Evolutionary conservation across 2,329 filamentous ascomycete species (phyloP), one percentile per base, ranked within the genome.

Genomic region (Phialophora expanda): DNA sequence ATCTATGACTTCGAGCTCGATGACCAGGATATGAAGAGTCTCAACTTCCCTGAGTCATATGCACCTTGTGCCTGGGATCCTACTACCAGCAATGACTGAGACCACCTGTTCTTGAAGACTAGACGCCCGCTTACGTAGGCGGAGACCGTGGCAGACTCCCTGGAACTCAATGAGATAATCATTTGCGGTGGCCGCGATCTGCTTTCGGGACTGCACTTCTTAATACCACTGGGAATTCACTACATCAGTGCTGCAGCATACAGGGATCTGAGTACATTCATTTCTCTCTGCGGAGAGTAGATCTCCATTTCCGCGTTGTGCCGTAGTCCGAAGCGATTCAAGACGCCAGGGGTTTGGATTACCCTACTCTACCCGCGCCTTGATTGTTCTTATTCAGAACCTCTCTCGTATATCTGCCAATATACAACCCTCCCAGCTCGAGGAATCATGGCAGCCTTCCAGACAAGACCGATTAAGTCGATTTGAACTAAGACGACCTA

Each of bases 1-100:
- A 74, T 89, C 1, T 89, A 83, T 66, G 86, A 88, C 70, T 89
- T 89, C 69, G 82, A 85, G 74, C 77, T 89, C 30, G 79, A 81
- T 2, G 75, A 76, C n/a, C 83, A 85, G 62, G 87, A 89, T 56
- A 86, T 89, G 85, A 76, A 83, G 69, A 78, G 72, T 20, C 74
- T 89, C 66, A 78, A 85, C 55, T 69, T 72, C 20, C 86, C 83
- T 1, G 79, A 80, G 30, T 79, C 81, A 51, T 88, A 89, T 75
- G 79, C 82, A 66, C 84, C 84, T 54, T 86, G 84, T 69, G 78
- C 83, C 59, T 88, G 86, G 86, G 86, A 88, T 75, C 86, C 86
- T 11, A 73, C 72, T n/a, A 66, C 64, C 17, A 71, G 69, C 56
- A 54, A 67, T 20, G 70, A 72, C 34, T 73, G 50, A 59, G 53